A percentile compares a stretch with the other conserved stretches of the same genome.
Evolutionary conservation across 306 rosid genomes (phyloP).

Genomic region (Quercus glauca): DNA sequence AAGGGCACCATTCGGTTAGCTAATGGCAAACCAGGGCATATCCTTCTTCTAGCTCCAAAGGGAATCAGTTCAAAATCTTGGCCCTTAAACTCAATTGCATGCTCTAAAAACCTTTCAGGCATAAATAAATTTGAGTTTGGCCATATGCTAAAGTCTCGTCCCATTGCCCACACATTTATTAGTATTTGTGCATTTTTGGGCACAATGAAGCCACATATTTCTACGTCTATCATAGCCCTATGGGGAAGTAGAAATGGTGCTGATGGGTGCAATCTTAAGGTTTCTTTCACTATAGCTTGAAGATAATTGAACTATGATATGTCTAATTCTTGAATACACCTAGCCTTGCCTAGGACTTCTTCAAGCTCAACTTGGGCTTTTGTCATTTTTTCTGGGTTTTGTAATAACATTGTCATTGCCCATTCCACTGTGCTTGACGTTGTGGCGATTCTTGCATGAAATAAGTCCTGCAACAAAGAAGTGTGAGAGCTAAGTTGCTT

Average conservation of each 20-base stretch:
- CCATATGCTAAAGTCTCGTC: conserved; percentile 26
- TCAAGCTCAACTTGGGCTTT: no score
- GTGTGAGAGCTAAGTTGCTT: no score
- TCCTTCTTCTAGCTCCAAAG: background rate
- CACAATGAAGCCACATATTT: conserved; percentile 3
- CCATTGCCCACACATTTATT: conserved; percentile 27
- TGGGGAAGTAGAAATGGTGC: conserved; percentile 20
- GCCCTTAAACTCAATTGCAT: background rate
- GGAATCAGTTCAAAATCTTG: background rate
- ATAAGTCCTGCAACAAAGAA: no score
- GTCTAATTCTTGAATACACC: no score
- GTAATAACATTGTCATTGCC: no score
- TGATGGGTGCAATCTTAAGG: conserved; percentile 15
- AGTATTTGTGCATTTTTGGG: conserved; percentile 17
- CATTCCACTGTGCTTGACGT: no score
- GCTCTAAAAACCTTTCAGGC: conserved; percentile 26
- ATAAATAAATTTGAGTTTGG: conserved; percentile 15
- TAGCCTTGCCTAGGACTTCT: no score
- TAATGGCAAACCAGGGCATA: no score
- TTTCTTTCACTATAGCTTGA: conserved; percentile 24
- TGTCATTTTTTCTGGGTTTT: no score
- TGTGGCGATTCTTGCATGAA: no score
- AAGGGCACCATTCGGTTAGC: no score
- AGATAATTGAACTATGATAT: background rate
- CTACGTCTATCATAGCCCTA: background rate